These are phyloP conservation scores for Acacia melanoxylon DNA, from an alignment of 306 rosid species.

Conservation along the genomic window DNA sequence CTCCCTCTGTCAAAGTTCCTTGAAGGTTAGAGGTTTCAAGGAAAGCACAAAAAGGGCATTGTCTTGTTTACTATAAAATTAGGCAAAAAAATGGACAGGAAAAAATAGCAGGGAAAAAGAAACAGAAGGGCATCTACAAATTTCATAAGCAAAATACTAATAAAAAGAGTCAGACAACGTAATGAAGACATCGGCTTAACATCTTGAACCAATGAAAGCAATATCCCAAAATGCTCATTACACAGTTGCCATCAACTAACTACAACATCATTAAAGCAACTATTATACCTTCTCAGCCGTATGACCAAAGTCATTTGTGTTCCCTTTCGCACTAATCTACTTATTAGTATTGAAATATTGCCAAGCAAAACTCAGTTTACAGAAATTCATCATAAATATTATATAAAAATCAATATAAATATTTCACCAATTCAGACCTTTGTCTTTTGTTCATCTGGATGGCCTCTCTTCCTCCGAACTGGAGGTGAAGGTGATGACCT, in stretches of 20 bases:
- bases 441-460: constrained; percentile 43
- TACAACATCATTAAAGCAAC: background rate
- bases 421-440: constrained; percentile 45
- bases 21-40: constrained; percentile 27
- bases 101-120: background rate
- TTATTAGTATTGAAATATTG: background rate
- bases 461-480: constrained; percentile 55
- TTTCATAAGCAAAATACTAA: background rate
- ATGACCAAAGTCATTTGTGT: background rate
- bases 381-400: background rate
- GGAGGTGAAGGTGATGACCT: constrained; percentile 46
- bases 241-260: background rate
- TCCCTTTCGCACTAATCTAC: background rate
- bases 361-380: background rate
- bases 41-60: constrained; percentile 5
- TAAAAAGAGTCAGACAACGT: background rate
- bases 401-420: background rate
- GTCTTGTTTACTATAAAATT: background rate
- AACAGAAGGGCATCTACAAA: background rate
- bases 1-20: constrained; percentile 61
- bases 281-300: background rate
- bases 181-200: background rate
- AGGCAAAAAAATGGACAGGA: background rate
- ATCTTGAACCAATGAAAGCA: background rate
- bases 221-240: background rate